Conservation (phyloP, 2,329 filamentous ascomycete species). For the Calonectria multiphialidica region DNA sequence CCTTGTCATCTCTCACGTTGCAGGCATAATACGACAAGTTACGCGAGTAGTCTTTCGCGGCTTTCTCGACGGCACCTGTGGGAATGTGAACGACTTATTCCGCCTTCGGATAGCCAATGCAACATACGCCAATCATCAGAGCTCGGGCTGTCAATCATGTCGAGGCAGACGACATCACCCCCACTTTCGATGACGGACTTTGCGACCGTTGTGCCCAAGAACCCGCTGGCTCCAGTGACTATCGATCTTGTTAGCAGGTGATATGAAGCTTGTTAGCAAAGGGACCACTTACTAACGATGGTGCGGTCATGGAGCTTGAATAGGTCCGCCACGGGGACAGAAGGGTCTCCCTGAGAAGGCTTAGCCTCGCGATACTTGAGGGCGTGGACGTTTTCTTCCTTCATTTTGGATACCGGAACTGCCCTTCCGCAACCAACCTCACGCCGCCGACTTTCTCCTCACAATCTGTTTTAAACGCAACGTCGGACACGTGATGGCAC, state of each 20-base stretch:
- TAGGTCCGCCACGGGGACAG: neutral
- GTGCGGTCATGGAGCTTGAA: neutral
- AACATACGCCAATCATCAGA: neutral
- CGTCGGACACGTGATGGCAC: neutral
- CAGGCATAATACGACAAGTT: conserved; percentile 6
- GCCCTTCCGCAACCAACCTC: neutral
- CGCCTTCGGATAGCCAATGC: no score
- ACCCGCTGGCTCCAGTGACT: neutral
- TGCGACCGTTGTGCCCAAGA: neutral
- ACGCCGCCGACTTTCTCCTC: neutral
- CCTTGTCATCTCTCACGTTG: conserved; percentile 7
- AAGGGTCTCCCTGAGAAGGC: neutral
- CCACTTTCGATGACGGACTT: neutral
- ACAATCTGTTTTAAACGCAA: neutral
- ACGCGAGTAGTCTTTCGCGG: neutral
- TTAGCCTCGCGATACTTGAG: conserved; percentile 18
- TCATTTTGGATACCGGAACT: neutral
- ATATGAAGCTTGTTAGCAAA: no score
- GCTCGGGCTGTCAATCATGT: neutral
- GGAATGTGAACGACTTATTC: neutral
- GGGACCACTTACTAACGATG: neutral
- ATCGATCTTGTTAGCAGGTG: neutral
- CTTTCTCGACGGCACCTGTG: neutral
- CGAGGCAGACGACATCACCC: neutral
- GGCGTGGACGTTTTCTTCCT: neutral